These are phyloP conservation scores for Fusarium oxysporum DNA, from an alignment of 2,329 filamentous ascomycete species.

Conservation along the genomic window DNA sequence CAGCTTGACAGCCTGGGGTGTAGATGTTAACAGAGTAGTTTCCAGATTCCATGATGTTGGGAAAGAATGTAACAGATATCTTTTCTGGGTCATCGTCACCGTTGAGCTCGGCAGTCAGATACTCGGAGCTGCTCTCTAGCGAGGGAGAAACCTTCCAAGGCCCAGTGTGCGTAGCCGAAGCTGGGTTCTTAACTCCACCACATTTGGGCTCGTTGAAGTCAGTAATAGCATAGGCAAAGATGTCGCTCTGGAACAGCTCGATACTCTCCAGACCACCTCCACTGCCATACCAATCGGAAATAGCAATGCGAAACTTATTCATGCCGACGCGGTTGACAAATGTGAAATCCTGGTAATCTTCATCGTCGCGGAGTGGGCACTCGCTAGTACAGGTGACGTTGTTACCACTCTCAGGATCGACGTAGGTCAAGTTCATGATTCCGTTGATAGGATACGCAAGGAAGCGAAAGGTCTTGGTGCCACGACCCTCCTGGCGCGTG, in stretches of 20 bases:
- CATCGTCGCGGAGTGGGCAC: constrained; percentile 84
- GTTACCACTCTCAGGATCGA: constrained; percentile 76
- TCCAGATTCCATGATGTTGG: constrained; percentile 87
- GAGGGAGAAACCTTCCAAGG: constrained; percentile 79
- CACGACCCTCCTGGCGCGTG: constrained; percentile 83
- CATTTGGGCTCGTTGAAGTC: constrained; percentile 91
- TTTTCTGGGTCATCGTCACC: constrained; percentile 66
- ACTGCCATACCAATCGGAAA: constrained; percentile 86
- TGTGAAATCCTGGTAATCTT: constrained; percentile 85
- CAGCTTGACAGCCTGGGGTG: constrained; percentile 89
- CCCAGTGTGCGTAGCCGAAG: constrained; percentile 76
- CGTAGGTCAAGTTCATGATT: constrained; percentile 96
- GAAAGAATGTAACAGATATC: constrained; percentile 80
- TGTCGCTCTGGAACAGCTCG: constrained; percentile 86
- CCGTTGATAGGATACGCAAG: constrained; percentile 87
- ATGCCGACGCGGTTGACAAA: constrained; percentile 92
- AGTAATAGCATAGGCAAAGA: constrained; percentile 85
- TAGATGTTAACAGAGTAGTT: constrained; percentile 93
- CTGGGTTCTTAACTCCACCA: constrained; percentile 68
- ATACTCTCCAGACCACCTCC: constrained; percentile 89
- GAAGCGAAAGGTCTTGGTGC: constrained; percentile 89
- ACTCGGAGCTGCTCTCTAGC: constrained; percentile 76
- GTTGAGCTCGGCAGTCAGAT: constrained; percentile 76
- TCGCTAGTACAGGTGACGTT: constrained; percentile 80
- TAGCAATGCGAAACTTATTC: constrained; percentile 85